Conservation (phyloP, 192 early-diverging fungal species). For the Gigaspora rosea region DNA sequence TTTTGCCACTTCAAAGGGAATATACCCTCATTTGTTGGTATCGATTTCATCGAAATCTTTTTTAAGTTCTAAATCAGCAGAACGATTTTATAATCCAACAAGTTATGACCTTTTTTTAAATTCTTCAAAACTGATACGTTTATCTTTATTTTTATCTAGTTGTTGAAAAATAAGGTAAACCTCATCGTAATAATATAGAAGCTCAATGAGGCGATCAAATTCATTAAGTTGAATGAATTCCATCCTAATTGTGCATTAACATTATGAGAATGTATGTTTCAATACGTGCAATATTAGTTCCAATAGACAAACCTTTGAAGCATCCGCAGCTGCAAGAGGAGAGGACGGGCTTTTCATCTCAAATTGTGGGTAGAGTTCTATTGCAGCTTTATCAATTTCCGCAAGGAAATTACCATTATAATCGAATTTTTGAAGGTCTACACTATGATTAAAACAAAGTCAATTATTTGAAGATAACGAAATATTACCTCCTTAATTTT, state of each 20-base stretch:
- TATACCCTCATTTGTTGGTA: constrained; percentile 24
- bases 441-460: no score
- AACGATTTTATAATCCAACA: neutral
- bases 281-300: no score
- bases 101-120: constrained; percentile 18
- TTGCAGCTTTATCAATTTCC: no score
- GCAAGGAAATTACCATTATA: no score
- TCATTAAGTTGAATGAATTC: constrained; percentile 10
- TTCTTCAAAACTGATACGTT: constrained; percentile 18
- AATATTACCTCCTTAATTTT: no score
- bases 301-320: no score
- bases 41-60: constrained; percentile 14
- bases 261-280: no score
- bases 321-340: constrained; percentile 22
- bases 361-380: constrained; percentile 20
- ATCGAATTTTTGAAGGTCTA: no score
- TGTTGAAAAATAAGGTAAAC: constrained; percentile 4
- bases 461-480: no score
- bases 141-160: no score
- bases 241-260: no score
- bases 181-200: constrained; percentile 22
- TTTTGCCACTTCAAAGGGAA: constrained; percentile 24
- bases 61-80: constrained; percentile 6
- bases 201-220: constrained; percentile 16
- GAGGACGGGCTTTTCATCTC: constrained; percentile 23